Base-by-base conservation (phyloP, 768 basidiomycete genomes). In the Leccinellum rugosiceps region DNA sequence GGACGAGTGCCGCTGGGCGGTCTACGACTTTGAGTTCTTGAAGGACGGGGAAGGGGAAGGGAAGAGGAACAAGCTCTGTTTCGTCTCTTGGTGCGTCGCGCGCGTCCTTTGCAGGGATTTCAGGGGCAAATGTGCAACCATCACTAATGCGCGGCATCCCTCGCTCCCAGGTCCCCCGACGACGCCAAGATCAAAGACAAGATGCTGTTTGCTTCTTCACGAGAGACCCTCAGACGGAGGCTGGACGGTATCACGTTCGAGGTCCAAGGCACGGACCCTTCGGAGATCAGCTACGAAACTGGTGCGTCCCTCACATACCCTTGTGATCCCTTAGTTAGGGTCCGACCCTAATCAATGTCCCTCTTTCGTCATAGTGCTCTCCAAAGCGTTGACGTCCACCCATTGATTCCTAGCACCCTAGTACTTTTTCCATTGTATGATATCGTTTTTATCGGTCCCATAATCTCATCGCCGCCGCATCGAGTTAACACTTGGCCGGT, bases 181-280 rank as follows among this genome's bases (percentile, higher is more conserved):
- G 75, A 72, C 44, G 86, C 93, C 43, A 90, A 83, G 76, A 81
- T 95, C 74, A 94, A 90, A 76, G 79, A 84, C 69, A 98, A 95
- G 86, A 98, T 98, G 94, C 65, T 97, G 64, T 89, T 83, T 75
- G 88, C 96, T 3, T 87, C 92, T 17, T 98, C 95, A 53, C 87
- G 84, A 69, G 90, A 93, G 26, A 87, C 87, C 5, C 75, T 99
- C 62, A 82, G 83, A 66, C 83, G 81, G 53, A 69, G 81, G 31
- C 81, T 98, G 28, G 83, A 82, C 25, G 96, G 94, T 54, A 80
- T 97, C 62, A 78, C 82, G 5, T 69, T 82, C 48, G 94, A 97
- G 71, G 80, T 98, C 55, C 95, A 98, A 73, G 94, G 84, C 56
- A 94, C 90, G 45, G 93, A 93, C 45, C 75, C 57, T 58, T 76